These are phyloP conservation scores for Umbelopsis isabellina DNA, from an alignment of 192 early-diverging fungal species.

Conservation along the genomic window DNA sequence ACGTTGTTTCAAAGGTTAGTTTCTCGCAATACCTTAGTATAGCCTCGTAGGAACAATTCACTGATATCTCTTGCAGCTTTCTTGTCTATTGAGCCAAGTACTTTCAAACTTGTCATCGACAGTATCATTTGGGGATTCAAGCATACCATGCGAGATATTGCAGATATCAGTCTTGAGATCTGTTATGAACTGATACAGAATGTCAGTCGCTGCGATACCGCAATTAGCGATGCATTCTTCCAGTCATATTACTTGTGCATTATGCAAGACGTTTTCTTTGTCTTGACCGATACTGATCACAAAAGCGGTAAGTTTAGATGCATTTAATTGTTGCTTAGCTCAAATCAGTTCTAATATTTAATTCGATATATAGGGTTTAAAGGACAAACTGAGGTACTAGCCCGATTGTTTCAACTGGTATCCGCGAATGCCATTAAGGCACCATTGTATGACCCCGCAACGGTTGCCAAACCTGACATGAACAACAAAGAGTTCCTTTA, in stretches of 20 bases:
- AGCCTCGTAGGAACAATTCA: neutral
- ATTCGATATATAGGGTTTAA: constrained; percentile 73
- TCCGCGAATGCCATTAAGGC: constrained; percentile 81
- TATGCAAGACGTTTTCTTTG: constrained; percentile 95
- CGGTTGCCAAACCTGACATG: constrained; percentile 73
- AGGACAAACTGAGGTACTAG: constrained; percentile 87
- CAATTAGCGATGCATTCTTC: constrained; percentile 85
- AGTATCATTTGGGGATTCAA: constrained; percentile 98
- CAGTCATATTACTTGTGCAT: constrained; percentile 90
- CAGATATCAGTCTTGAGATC: constrained; percentile 87
- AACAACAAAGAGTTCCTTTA: constrained; percentile 82
- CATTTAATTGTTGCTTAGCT: neutral
- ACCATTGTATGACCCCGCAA: constrained; percentile 82
- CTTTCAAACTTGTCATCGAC: constrained; percentile 93
- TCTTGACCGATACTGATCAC: constrained; percentile 95
- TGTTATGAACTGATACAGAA: constrained; percentile 88
- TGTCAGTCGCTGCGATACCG: constrained; percentile 73
- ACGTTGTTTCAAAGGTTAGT: constrained; percentile 85
- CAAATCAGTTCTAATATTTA: neutral
- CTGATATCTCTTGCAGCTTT: constrained; percentile 55
- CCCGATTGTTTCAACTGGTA: constrained; percentile 87
- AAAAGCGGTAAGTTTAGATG: constrained; percentile 74
- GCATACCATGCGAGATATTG: constrained; percentile 98
- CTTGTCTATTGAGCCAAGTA: constrained; percentile 72
- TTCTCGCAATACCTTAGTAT: neutral